phyloP scores from a whole-genome alignment of 2,329 filamentous ascomycete species.

The Coniochaeta ligniaria region DNA sequence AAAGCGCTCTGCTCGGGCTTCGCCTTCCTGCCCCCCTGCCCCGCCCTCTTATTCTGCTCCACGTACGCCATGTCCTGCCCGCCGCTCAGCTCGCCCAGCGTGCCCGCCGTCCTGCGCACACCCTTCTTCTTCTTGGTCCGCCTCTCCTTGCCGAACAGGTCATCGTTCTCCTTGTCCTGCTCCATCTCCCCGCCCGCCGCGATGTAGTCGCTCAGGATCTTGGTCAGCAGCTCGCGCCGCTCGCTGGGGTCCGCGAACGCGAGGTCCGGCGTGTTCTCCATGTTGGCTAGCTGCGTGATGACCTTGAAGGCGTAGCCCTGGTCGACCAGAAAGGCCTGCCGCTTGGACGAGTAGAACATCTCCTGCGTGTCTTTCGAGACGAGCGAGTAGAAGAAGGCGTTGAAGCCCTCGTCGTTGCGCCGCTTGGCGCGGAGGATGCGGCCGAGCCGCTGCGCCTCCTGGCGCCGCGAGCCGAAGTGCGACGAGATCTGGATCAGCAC shows the following conservation, averaged over 20 bases:
- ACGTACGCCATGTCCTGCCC: slow-evolving; percentile 97
- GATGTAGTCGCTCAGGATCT: slow-evolving; percentile 67
- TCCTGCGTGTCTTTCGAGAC: slow-evolving; percentile 97
- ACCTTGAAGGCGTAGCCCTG: slow-evolving; percentile 99
- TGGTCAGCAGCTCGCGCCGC: slow-evolving; percentile 77
- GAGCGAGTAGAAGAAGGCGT: slow-evolving; percentile 97
- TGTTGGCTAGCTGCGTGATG: slow-evolving; percentile 89
- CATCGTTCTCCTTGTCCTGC: slow-evolving; percentile 34
- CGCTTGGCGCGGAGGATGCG: slow-evolving; percentile 92
- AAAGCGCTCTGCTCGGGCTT: slow-evolving; percentile 47
- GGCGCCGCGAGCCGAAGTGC: slow-evolving; percentile 92
- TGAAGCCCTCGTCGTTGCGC: slow-evolving; percentile 92
- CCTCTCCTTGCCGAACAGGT: slow-evolving; percentile 25
- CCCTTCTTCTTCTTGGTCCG: slow-evolving; percentile 22
- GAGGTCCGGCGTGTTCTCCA: slow-evolving; percentile 75
- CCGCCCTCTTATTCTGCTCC: slow-evolving; percentile 69
- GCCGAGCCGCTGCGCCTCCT: slow-evolving; percentile 89
- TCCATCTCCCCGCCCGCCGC: not conserved
- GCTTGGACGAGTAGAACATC: slow-evolving; percentile 95
- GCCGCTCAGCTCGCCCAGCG: slow-evolving; percentile 77
- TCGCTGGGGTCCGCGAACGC: slow-evolving; percentile 74
- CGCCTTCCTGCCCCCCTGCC: slow-evolving; percentile 56
- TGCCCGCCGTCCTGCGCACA: slow-evolving; percentile 75
- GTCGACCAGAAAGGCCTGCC: slow-evolving; percentile 94
- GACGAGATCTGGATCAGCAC: slow-evolving; percentile 96